Conservation (phyloP, 164 flowering plant species). For the Magnolia officinalis region DNA sequence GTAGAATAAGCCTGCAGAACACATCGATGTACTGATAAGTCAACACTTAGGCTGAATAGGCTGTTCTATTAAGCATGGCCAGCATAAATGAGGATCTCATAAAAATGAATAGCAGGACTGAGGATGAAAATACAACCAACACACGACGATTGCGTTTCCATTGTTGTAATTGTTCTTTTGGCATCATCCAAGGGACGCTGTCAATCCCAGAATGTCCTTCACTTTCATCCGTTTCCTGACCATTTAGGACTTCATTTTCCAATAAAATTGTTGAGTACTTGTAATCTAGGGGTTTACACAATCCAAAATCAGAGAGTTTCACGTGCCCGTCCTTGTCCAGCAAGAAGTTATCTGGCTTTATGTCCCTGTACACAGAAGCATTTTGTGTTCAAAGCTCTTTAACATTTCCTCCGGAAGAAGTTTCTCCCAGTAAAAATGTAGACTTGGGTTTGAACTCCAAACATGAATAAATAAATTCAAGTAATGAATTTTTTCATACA, state of each 20-base stretch:
- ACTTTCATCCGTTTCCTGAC: slow-evolving; percentile 44
- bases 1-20: slow-evolving; percentile 78
- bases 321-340: slow-evolving; percentile 88
- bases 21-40: not conserved
- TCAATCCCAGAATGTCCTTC: slow-evolving; percentile 40
- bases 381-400: slow-evolving; percentile 11
- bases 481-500: not conserved
- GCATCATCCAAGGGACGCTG: slow-evolving; percentile 67
- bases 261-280: slow-evolving; percentile 61
- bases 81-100: not conserved
- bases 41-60: not conserved
- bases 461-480: not conserved
- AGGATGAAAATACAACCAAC: slow-evolving; percentile 42
- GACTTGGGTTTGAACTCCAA: not conserved
- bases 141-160: slow-evolving; percentile 93
- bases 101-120: not conserved
- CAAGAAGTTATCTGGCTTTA: slow-evolving; percentile 91
- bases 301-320: slow-evolving; percentile 96
- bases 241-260: slow-evolving; percentile 51
- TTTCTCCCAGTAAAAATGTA: not conserved
- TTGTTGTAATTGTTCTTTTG: slow-evolving; percentile 64
- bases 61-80: slow-evolving; percentile 3
- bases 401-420: not conserved
- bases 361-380: slow-evolving; percentile 57
- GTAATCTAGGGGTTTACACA: slow-evolving; percentile 83